Evolutionary conservation across 179 eudicot species (phyloP).

Genomic region (Silene noctiflora): DNA sequence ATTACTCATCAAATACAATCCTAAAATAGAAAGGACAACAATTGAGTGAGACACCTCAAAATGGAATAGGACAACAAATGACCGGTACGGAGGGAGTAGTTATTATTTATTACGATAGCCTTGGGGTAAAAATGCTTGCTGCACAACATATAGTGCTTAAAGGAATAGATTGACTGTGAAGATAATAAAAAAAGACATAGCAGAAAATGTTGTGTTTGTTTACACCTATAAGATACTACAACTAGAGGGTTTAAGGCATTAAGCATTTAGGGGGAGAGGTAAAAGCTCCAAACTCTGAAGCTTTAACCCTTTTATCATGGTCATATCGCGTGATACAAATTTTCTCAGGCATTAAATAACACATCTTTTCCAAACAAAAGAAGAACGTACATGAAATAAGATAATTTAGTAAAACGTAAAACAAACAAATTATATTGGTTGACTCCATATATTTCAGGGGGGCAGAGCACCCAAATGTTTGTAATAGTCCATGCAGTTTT

Average conservation of each 20-base stretch:
- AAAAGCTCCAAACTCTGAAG: background rate
- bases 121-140: background rate
- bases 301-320: background rate
- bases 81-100: too few species aligned
- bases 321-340: background rate
- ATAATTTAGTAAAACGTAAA: background rate
- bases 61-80: too few species aligned
- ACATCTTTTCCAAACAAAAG: background rate
- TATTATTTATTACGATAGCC: background rate
- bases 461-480: too few species aligned
- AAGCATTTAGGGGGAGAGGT: background rate
- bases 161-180: background rate
- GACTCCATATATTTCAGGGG: conserved; percentile 4
- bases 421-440: background rate
- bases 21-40: too few species aligned
- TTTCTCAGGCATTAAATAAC: background rate
- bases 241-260: background rate
- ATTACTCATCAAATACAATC: too few species aligned
- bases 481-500: too few species aligned
- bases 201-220: background rate
- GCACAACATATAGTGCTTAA: background rate
- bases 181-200: background rate
- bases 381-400: background rate
- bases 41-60: too few species aligned
- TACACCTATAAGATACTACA: background rate